Conservation (phyloP, 441 rosid species). For the Brassica hybrid region DNA sequence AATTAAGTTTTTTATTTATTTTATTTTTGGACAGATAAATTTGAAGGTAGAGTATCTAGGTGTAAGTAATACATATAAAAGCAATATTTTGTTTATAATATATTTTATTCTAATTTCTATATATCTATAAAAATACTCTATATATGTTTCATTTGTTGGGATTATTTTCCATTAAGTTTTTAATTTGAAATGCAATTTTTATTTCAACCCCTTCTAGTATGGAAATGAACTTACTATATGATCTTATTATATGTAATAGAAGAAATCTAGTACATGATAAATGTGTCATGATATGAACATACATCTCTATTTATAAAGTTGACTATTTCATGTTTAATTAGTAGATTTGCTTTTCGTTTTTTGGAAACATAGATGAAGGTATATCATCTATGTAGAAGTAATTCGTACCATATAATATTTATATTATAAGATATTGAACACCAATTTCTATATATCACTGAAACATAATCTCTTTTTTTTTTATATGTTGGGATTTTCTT, state of each 20-base stretch:
- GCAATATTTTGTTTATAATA: background rate
- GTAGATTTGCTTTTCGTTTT: too few species aligned
- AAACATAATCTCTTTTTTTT: background rate
- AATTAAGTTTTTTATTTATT: background rate
- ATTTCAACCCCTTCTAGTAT: background rate
- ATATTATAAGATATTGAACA: too few species aligned
- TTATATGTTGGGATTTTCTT: background rate
- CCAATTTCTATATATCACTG: background rate
- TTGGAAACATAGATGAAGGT: background rate
- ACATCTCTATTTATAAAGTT: background rate
- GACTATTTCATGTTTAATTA: background rate
- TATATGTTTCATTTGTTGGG: background rate
- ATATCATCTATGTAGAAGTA: background rate
- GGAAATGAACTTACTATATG: background rate
- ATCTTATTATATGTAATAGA: background rate
- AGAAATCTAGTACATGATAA: background rate
- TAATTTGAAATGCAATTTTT: background rate
- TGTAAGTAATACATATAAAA: background rate
- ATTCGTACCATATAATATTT: background rate
- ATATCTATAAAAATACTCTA: background rate
- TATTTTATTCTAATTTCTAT: background rate
- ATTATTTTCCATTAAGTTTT: background rate
- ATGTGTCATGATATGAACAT: background rate
- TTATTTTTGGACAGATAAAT: background rate
- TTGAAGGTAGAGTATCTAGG: background rate